Conservation (phyloP, 176 grass and related monocot species). For the Carex kokanica region DNA sequence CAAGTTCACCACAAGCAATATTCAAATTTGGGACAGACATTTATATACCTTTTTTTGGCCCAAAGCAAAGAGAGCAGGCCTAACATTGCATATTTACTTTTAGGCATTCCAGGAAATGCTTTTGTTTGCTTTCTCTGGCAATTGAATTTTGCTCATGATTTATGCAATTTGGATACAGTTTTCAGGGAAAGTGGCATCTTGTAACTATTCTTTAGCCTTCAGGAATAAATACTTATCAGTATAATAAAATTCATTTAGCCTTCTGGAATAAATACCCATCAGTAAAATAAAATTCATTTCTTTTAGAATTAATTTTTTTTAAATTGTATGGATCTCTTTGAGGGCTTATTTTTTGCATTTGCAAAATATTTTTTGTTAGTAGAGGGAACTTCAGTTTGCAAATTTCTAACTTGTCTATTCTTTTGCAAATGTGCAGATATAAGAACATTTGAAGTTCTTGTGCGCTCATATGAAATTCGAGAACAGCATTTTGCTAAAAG, state of each 20-base stretch:
- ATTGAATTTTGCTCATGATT: neutral
- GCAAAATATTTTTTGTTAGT: neutral
- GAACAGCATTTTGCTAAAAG: slow-evolving; percentile 34
- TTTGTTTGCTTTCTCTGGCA: neutral
- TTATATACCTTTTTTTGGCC: neutral
- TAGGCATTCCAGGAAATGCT: neutral
- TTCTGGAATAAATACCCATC: neutral
- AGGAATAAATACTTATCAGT: neutral
- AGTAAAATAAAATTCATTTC: neutral
- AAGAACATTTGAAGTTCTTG: slow-evolving; percentile 88
- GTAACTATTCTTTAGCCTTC: too few species aligned
- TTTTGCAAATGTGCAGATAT: slow-evolving; percentile 56
- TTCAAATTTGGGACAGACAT: neutral
- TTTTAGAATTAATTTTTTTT: neutral
- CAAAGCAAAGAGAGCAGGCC: neutral
- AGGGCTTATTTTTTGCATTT: neutral
- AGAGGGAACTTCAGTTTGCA: neutral
- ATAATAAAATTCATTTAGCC: neutral
- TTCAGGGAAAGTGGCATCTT: neutral
- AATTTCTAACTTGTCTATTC: neutral
- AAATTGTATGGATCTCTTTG: neutral
- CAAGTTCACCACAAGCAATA: neutral
- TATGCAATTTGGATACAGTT: neutral
- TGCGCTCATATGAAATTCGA: slow-evolving; percentile 64
- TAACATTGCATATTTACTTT: neutral